Evolutionary conservation across 2,329 filamentous ascomycete species (phyloP).

Genomic region (Ophiostoma tasmaniense): DNA sequence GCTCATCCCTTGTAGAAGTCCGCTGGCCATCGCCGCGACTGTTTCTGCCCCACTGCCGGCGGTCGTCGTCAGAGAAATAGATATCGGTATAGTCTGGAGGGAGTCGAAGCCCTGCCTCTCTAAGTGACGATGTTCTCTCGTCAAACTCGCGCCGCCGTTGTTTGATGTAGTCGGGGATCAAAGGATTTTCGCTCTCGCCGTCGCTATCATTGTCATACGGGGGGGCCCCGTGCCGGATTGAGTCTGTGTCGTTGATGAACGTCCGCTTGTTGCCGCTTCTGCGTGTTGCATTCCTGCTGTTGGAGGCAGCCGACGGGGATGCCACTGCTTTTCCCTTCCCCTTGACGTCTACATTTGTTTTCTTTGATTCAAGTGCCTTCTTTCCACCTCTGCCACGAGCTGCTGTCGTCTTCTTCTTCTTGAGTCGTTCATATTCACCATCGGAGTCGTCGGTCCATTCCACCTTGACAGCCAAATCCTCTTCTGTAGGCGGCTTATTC

Average conservation of each 20-base stretch:
- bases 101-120: conserved; percentile 61
- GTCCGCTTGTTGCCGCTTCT: conserved; percentile 19
- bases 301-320: background rate
- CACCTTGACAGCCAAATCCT: conserved; percentile 34
- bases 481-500: background rate
- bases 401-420: conserved; percentile 46
- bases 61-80: conserved; percentile 59
- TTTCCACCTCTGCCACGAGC: conserved; percentile 3
- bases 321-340: conserved; percentile 29
- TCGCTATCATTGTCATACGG: conserved; percentile 22
- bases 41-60: conserved; percentile 14
- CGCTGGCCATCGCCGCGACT: conserved; percentile 1
- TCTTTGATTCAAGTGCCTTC: conserved; percentile 30
- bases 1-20: background rate
- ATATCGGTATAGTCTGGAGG: conserved; percentile 72
- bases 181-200: conserved; percentile 27
- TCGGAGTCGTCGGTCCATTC: conserved; percentile 52
- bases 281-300: conserved; percentile 16
- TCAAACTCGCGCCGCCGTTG: conserved; percentile 64
- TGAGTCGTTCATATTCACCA: conserved; percentile 42
- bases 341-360: conserved; percentile 37
- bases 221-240: background rate
- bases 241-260: conserved; percentile 1
- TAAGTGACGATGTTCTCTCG: conserved; percentile 46
- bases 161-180: conserved; percentile 65